phyloP scores from a whole-genome alignment of 148 eudicot species.

The Amaranthus hypochondriacus region DNA sequence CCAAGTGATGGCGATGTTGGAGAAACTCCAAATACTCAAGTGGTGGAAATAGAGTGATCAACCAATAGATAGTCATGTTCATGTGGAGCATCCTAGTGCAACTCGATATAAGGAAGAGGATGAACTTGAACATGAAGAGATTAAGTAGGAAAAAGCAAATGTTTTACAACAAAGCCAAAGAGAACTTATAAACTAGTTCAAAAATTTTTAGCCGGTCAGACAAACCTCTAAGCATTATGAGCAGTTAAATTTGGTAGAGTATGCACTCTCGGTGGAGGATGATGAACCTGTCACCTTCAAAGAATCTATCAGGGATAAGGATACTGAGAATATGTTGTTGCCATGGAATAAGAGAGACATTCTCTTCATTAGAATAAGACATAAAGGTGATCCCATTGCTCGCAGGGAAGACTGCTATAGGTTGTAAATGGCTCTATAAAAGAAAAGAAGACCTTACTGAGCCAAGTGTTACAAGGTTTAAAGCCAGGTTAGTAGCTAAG shows the following conservation, averaged over 20 bases:
- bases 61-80: too few relatives aligned
- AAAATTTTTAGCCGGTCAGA: neutral
- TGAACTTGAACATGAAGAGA: too few relatives aligned
- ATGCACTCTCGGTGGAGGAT: neutral
- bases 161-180: neutral
- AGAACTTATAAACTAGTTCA: neutral
- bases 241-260: neutral
- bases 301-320: neutral
- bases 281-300: neutral
- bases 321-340: neutral
- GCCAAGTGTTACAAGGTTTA: neutral
- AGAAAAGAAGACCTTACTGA: neutral
- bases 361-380: too few relatives aligned
- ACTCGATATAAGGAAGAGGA: too few relatives aligned
- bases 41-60: neutral
- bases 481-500: conserved; percentile 8
- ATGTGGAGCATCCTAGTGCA: too few relatives aligned
- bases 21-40: neutral
- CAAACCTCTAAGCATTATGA: neutral
- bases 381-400: neutral
- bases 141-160: neutral
- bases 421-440: conserved; percentile 7
- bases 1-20: too few relatives aligned
- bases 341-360: neutral
- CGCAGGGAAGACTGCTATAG: neutral